phyloP scores from a whole-genome alignment of 2,329 filamentous ascomycete genomes.

The Arthrobotrys pseudoclavata region DNA sequence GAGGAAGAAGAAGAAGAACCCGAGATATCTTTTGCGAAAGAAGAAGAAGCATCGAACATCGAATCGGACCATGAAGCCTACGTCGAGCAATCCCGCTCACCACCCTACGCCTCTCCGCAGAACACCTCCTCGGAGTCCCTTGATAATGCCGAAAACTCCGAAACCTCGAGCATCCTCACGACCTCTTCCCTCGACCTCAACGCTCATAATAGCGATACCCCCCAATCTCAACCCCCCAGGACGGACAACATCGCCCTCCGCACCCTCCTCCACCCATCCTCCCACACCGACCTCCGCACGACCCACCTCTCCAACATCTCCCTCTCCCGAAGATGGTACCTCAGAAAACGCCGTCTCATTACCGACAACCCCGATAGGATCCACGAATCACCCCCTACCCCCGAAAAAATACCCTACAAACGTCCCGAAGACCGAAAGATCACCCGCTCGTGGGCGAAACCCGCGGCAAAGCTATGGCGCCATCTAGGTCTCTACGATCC shows the following conservation, averaged over 20 bases:
- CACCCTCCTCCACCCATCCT: constrained; percentile 23
- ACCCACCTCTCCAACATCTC: constrained; percentile 22
- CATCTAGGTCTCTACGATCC: constrained; percentile 34
- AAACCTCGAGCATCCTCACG: background rate
- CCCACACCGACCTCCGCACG: constrained; percentile 5
- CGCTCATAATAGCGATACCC: background rate
- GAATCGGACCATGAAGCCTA: background rate
- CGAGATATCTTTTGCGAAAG: background rate
- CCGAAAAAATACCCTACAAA: background rate
- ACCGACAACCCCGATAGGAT: background rate
- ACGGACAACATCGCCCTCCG: constrained; percentile 28
- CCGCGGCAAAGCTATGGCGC: constrained; percentile 22
- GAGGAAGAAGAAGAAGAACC: background rate
- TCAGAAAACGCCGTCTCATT: background rate
- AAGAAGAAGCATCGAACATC: background rate
- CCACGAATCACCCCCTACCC: background rate
- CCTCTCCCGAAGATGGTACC: constrained; percentile 13
- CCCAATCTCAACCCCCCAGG: background rate
- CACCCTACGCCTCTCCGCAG: background rate
- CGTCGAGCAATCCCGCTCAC: background rate
- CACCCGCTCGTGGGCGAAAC: background rate
- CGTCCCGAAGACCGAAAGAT: constrained; percentile 10
- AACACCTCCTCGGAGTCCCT: background rate
- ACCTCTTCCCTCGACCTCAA: background rate
- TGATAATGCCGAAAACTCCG: background rate